Base-by-base conservation (phyloP, 257 asterid genomes). In the Marsdenia floribunda region DNA sequence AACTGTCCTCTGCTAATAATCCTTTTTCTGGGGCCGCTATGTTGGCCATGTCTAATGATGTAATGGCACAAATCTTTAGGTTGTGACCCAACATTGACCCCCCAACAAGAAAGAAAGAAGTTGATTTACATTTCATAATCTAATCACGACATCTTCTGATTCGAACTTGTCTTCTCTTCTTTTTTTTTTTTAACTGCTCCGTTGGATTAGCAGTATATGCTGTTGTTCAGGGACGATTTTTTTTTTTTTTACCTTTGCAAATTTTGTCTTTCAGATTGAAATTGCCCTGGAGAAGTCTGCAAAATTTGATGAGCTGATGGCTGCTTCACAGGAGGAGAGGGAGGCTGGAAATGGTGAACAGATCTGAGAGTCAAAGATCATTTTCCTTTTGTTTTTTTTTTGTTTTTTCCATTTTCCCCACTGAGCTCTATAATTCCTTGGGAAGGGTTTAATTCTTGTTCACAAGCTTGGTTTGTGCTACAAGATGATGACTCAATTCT, bases 231-330 rank as follows among this genome's bases (percentile, higher is more conserved):
- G 38, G n/a, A 21, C 37, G 40, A 5, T 63, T 60, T 61, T 38
- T n/a, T n/a, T n/a, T n/a, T n/a, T n/a, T n/a, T n/a, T n/a, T n/a
- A 61, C n/a, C 58, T 47, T 52, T 11, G 76, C 5, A 26, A 69
- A 52, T 53, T 29, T 63, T 54, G 35, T 63, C 21, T 64, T 82
- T 24, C 90, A 91, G 95, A 90, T 91, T 71, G 96, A 90, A 81
- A 79, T 92, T 42, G 82, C 85, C 33, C 86, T 90, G 78, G 95
- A 87, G 77, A 92, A 92, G 78, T 86, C 96, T 6, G 86, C 84
- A 40, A 90, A 92, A 54, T 92, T 90, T 37, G 96, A 92, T 47
- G 91, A 83, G 60, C 77, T 91, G 68, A 91, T 88, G 91, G 91
- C 90, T 35, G 83, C 87, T 21, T 86, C 90, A 4, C 84, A 79